Percentiles rank a stretch among this genome's conserved stretches.
phyloP scores from a whole-genome alignment of 371 early-diverging fungal species.

The Syncephalastrum contaminatum region DNA sequence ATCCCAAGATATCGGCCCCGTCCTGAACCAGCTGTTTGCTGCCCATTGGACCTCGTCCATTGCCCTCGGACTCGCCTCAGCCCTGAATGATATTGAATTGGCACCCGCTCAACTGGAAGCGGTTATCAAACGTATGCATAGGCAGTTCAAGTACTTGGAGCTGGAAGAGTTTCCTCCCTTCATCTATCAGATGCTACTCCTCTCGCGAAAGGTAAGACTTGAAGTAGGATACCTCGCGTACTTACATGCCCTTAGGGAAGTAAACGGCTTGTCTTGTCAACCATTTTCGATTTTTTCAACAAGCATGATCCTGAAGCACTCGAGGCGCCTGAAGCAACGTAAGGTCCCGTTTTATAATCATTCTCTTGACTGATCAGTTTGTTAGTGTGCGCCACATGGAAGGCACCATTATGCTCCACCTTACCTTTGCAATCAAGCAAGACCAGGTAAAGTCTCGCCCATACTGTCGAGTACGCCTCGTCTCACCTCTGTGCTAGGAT shows the following conservation, averaged over 20 bases:
- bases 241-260: slow-evolving; percentile 33
- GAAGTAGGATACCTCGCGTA: background rate
- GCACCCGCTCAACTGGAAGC: slow-evolving; percentile 37
- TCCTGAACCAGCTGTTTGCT: slow-evolving; percentile 36
- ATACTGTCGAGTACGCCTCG: background rate
- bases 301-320: slow-evolving; percentile 24
- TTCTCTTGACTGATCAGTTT: background rate
- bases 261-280: slow-evolving; percentile 41
- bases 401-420: slow-evolving; percentile 62
- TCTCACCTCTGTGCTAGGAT: slow-evolving; percentile 21
- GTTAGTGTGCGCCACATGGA: slow-evolving; percentile 34
- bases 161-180: slow-evolving; percentile 56
- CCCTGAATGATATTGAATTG: slow-evolving; percentile 52
- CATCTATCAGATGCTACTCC: slow-evolving; percentile 53
- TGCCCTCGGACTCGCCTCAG: slow-evolving; percentile 45
- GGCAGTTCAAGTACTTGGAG: slow-evolving; percentile 50
- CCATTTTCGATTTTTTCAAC: slow-evolving; percentile 45
- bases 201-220: slow-evolving; percentile 55
- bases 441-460: slow-evolving; percentile 40
- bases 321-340: slow-evolving; percentile 5
- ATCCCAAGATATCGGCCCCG: slow-evolving; percentile 19
- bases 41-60: slow-evolving; percentile 43
- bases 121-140: slow-evolving; percentile 33
- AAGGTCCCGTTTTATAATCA: background rate
- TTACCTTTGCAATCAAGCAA: slow-evolving; percentile 63